These are phyloP conservation scores for Cryptococcus sp. DNA, from an alignment of 1,284 basidiomycete species.

Conservation along the genomic window DNA sequence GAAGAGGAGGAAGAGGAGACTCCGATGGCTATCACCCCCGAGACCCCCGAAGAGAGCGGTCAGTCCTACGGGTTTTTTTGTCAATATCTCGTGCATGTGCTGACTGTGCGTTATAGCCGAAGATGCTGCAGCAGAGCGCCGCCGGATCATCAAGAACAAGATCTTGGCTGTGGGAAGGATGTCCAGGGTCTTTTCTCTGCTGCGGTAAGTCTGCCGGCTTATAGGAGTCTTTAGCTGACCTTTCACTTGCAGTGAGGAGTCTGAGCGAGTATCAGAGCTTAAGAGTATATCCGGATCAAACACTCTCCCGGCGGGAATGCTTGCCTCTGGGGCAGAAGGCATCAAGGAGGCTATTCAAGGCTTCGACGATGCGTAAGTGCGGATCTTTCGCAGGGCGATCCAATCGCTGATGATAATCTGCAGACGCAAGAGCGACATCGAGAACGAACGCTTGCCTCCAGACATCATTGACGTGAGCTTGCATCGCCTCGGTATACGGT, in stretches of 20 bases:
- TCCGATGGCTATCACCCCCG: conserved; percentile 47
- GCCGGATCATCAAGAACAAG: conserved; percentile 93
- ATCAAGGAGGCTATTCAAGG: conserved; percentile 93
- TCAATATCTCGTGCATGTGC: conserved; percentile 24
- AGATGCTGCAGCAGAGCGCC: conserved; percentile 65
- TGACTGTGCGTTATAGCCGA: conserved; percentile 9
- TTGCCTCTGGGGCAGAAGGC: conserved; percentile 88
- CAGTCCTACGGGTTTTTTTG: conserved; percentile 18
- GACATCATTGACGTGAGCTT: conserved; percentile 74
- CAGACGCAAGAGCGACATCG: conserved; percentile 96
- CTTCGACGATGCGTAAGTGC: conserved; percentile 90
- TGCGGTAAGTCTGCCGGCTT: conserved; percentile 65
- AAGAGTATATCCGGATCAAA: conserved; percentile 81
- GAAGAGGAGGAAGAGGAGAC: conserved; percentile 77
- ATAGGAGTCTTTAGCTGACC: neutral
- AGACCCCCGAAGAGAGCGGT: conserved; percentile 36
- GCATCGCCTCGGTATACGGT: neutral
- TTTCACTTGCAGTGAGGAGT: conserved; percentile 76
- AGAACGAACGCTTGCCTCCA: conserved; percentile 95
- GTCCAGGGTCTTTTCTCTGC: conserved; percentile 90
- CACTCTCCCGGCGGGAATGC: conserved; percentile 79
- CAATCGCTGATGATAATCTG: conserved; percentile 5
- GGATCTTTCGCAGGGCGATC: neutral
- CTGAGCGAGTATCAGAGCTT: conserved; percentile 94
- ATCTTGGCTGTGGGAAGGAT: conserved; percentile 97